Conservation (phyloP, 768 basidiomycete species). For the Suillus subluteus region DNA sequence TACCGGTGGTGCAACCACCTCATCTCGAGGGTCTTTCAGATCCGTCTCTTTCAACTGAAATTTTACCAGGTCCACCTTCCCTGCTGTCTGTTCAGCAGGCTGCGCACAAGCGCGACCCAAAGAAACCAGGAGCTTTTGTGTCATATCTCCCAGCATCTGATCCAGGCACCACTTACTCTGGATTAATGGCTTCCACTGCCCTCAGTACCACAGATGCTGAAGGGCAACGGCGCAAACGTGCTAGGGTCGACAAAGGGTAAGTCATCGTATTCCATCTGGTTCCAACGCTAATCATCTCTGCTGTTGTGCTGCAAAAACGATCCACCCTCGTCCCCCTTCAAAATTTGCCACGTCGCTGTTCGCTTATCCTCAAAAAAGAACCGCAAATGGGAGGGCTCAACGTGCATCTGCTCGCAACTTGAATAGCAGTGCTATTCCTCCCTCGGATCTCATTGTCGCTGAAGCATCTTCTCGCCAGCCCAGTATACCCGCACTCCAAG, state of each 20-base stretch:
- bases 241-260: constrained; percentile 75
- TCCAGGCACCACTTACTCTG: constrained; percentile 88
- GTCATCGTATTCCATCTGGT: constrained; percentile 36
- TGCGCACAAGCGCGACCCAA: constrained; percentile 77
- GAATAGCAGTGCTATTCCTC: constrained; percentile 42
- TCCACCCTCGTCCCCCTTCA: constrained; percentile 31
- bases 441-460: constrained; percentile 42
- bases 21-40: constrained; percentile 76
- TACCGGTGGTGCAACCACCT: constrained; percentile 72
- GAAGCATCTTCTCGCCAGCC: constrained; percentile 43
- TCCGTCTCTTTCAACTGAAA: constrained; percentile 82
- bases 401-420: constrained; percentile 72
- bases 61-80: constrained; percentile 86
- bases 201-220: constrained; percentile 60
- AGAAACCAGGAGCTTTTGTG: constrained; percentile 66
- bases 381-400: constrained; percentile 69
- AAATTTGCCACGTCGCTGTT: constrained; percentile 17
- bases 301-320: constrained; percentile 21
- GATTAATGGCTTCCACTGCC: constrained; percentile 63
- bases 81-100: constrained; percentile 71
- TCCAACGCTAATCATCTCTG: constrained; percentile 17
- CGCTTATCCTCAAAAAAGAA: constrained; percentile 38
- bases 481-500: constrained; percentile 45
- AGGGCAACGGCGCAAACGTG: constrained; percentile 71
- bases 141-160: constrained; percentile 86